phyloP scores from a whole-genome alignment of 805 yeast genomes.

The Starmera dryadoides region DNA sequence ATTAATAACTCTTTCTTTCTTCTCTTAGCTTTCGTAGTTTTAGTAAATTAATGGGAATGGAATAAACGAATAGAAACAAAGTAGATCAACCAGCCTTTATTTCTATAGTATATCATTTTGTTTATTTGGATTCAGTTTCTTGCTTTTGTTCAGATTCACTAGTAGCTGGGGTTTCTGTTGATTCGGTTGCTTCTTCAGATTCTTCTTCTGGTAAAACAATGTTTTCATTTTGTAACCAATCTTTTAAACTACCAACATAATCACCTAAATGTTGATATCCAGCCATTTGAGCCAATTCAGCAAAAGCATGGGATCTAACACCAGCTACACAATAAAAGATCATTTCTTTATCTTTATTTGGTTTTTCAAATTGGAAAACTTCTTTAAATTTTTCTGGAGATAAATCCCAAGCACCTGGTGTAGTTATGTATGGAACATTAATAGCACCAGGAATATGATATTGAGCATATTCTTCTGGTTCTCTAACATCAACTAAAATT shows the following conservation, averaged over 20 bases:
- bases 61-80: background rate
- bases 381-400: conserved; percentile 73
- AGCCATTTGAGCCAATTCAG: conserved; percentile 82
- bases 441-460: conserved; percentile 82
- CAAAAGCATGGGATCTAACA: conserved; percentile 84
- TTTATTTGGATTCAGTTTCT: conserved; percentile 1
- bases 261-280: conserved; percentile 83
- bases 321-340: conserved; percentile 93
- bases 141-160: background rate
- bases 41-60: too few relatives aligned
- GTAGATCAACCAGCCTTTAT: background rate
- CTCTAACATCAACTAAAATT: conserved; percentile 83
- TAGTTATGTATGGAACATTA: conserved; percentile 82
- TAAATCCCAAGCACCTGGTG: conserved; percentile 88
- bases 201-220: conserved; percentile 14
- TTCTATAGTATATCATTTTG: background rate
- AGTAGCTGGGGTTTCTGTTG: background rate
- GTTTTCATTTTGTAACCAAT: conserved; percentile 56
- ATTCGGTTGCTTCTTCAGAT: conserved; percentile 3
- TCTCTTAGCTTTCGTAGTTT: too few relatives aligned
- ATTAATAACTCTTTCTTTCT: background rate
- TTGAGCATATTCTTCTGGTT: conserved; percentile 64
- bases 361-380: conserved; percentile 77
- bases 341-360: conserved; percentile 59
- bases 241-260: conserved; percentile 81